Conservation (phyloP, 202 grass and related monocot species). For the Saccharum hybrid region DNA sequence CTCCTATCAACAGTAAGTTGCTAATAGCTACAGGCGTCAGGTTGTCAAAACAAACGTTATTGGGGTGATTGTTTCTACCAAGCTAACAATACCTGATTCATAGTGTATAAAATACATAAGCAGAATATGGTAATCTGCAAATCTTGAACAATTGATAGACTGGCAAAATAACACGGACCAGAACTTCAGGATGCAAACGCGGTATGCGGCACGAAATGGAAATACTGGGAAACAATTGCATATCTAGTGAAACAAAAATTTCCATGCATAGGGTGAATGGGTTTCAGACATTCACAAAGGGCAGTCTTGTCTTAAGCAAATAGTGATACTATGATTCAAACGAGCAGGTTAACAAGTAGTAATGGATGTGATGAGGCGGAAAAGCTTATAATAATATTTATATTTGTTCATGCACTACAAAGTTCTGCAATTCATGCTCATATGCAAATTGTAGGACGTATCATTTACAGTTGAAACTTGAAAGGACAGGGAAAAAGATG, state of each 20-base stretch:
- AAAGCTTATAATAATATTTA: not conserved
- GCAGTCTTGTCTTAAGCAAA: not conserved
- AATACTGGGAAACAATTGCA: constrained; percentile 17
- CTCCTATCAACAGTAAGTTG: not conserved
- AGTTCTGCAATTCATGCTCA: not conserved
- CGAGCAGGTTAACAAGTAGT: not conserved
- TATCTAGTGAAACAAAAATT: not conserved
- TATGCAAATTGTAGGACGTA: not conserved
- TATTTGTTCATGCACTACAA: not conserved
- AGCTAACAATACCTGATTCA: not conserved
- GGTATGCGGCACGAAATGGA: not conserved
- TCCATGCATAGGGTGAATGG: not conserved
- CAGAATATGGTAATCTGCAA: not conserved
- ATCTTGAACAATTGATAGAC: not conserved
- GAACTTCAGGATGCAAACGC: not conserved
- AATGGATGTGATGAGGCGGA: not conserved
- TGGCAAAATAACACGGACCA: not conserved
- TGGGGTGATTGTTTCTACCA: not conserved
- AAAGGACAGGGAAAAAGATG: not conserved
- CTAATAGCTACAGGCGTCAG: not conserved
- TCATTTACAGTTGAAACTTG: not conserved
- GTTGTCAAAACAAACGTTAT: not conserved
- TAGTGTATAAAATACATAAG: not conserved
- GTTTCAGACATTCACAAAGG: not conserved
- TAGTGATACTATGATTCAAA: not conserved